Percentiles rank a stretch among this genome's conserved stretches.
Conservation (phyloP, 257 asterid species). For the Thymus mandschuricus region DNA sequence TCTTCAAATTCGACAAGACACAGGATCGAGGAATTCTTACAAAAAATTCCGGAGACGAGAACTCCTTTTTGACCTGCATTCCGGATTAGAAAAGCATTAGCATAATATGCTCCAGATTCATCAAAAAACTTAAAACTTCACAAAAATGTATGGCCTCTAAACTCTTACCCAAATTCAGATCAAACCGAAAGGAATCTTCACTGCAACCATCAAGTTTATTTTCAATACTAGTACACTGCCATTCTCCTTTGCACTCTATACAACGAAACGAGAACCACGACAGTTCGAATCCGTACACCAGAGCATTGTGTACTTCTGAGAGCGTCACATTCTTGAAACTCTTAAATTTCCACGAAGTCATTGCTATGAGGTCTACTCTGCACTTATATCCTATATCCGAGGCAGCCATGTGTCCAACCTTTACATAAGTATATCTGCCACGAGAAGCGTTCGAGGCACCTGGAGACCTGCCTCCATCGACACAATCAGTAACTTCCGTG, state of each 20-base stretch:
- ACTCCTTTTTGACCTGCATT: background rate
- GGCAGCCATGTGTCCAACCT: constrained; percentile 3
- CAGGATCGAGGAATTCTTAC: background rate
- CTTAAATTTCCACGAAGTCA: constrained; percentile 26
- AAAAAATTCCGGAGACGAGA: background rate
- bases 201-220: background rate
- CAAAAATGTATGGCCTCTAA: background rate
- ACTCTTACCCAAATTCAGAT: constrained; percentile 6
- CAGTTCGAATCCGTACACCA: constrained; percentile 55
- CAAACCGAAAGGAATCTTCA: background rate
- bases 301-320: constrained; percentile 33
- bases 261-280: constrained; percentile 29
- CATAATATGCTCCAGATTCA: background rate
- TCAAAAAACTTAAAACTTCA: background rate
- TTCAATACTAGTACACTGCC: constrained; percentile 4
- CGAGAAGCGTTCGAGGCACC: constrained; percentile 1
- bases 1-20: background rate
- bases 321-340: constrained; percentile 19
- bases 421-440: constrained; percentile 2
- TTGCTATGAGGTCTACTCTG: background rate
- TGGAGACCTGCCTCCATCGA: background rate
- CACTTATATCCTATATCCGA: constrained; percentile 2
- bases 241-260: constrained; percentile 6
- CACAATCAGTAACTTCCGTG: background rate
- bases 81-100: background rate